A percentile compares a stretch with the other conserved stretches of the same genome.
Conservation (phyloP, 106 monocot genomes). For the Vanilla planifolia region DNA sequence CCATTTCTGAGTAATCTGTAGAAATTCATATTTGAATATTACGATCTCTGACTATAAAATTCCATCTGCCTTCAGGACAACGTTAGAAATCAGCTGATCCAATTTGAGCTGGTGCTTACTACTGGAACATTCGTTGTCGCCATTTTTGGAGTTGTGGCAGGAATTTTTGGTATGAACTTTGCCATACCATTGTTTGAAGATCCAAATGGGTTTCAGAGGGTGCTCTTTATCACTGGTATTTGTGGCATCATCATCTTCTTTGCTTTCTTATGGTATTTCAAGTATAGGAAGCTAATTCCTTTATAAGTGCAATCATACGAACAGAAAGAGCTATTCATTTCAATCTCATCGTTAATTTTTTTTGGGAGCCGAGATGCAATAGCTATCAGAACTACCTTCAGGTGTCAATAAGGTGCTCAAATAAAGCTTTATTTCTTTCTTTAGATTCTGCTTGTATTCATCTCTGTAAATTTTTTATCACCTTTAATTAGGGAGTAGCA, state of each 20-base stretch:
- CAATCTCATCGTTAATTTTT: neutral
- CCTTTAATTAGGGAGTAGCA: too few relatives aligned
- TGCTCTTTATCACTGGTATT: slow-evolving; percentile 55
- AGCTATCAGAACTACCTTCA: neutral
- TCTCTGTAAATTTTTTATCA: too few relatives aligned
- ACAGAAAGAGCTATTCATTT: neutral
- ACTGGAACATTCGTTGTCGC: slow-evolving; percentile 78
- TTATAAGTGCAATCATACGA: too few relatives aligned
- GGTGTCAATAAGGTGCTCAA: neutral
- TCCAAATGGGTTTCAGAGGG: slow-evolving; percentile 65
- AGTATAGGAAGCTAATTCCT: slow-evolving; percentile 68
- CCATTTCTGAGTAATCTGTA: too few relatives aligned
- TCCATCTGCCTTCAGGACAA: slow-evolving; percentile 47
- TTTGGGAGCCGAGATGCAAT: neutral
- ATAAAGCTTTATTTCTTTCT: slow-evolving; percentile 5
- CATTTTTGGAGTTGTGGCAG: slow-evolving; percentile 75
- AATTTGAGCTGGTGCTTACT: slow-evolving; percentile 77
- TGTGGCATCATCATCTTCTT: slow-evolving; percentile 60
- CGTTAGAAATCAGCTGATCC: slow-evolving; percentile 87
- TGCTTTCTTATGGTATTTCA: slow-evolving; percentile 81
- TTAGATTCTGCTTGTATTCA: neutral
- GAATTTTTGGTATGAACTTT: slow-evolving; percentile 90
- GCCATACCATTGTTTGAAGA: slow-evolving; percentile 49
- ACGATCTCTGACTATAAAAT: neutral
- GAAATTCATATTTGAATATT: too few relatives aligned